Conservation (phyloP, 805 yeast species). For the Metschnikowia bowlesiae region DNA sequence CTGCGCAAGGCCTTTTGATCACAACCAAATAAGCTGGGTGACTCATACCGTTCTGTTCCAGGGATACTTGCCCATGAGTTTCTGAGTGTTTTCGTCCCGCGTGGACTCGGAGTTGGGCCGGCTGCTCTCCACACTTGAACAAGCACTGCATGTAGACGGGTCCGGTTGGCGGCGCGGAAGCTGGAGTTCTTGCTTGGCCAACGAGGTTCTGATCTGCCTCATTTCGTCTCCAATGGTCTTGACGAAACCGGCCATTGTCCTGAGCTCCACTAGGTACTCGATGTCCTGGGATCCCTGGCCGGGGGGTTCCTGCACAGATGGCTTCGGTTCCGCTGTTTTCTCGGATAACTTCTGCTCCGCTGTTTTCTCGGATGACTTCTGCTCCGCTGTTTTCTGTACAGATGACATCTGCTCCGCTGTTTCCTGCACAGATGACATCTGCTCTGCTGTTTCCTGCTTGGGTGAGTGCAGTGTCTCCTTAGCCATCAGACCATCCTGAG, state of each 20-base stretch:
- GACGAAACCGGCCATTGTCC: not conserved
- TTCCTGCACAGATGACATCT: too few relatives aligned
- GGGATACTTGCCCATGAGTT: conserved; percentile 12
- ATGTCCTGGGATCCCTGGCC: not conserved
- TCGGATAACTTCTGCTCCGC: too few relatives aligned
- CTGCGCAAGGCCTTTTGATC: too few relatives aligned
- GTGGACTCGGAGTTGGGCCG: conserved; percentile 12
- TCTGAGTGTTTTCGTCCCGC: conserved; percentile 11
- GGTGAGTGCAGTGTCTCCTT: too few relatives aligned
- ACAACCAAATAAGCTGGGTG: not conserved
- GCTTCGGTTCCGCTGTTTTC: not conserved
- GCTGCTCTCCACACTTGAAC: conserved; percentile 5
- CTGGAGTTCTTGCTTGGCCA: not conserved
- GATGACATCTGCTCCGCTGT: too few relatives aligned
- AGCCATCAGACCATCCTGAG: too few relatives aligned
- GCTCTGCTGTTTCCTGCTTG: too few relatives aligned
- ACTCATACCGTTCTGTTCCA: conserved; percentile 14
- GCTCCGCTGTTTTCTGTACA: too few relatives aligned
- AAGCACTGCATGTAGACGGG: not conserved
- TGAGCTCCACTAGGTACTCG: not conserved
- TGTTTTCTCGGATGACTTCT: too few relatives aligned
- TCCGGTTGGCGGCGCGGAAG: not conserved
- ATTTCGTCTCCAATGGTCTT: conserved; percentile 5
- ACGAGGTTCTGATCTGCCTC: not conserved
- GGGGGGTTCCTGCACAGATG: too few relatives aligned